Percentiles rank a stretch among this genome's conserved stretches.
phyloP scores from a whole-genome alignment of 2,329 filamentous ascomycete genomes.

The Monosporascus sp. region DNA sequence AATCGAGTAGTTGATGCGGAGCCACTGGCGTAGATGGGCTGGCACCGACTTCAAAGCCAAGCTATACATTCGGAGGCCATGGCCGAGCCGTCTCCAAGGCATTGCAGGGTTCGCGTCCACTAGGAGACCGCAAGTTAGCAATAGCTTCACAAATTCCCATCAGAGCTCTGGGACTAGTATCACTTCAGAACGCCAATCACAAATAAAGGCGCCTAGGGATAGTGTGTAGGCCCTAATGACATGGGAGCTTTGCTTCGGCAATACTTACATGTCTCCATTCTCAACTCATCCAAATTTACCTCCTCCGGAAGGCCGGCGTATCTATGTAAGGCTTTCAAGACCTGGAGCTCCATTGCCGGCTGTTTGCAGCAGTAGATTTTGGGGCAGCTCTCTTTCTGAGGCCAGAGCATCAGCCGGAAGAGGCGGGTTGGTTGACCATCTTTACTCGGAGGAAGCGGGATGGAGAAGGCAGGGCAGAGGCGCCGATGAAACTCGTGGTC shows the following conservation, averaged over 20 bases:
- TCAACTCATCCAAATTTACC: too few species aligned
- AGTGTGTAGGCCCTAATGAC: too few species aligned
- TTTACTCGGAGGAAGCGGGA: too few species aligned
- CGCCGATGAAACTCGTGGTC: too few species aligned
- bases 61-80: background rate
- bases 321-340: background rate
- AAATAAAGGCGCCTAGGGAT: too few species aligned
- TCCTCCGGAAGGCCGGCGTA: background rate
- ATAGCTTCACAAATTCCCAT: too few species aligned
- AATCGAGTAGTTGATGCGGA: background rate
- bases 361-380: background rate
- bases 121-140: background rate
- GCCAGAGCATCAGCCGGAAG: background rate
- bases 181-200: too few species aligned
- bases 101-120: background rate
- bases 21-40: background rate
- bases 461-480: too few species aligned
- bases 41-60: background rate
- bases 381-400: background rate
- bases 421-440: background rate
- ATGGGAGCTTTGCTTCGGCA: too few species aligned
- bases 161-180: too few species aligned
- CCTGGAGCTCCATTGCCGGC: background rate
- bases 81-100: background rate
- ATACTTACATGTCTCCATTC: too few species aligned